These are phyloP conservation scores for Limnomonas spitsbergensis DNA, from an alignment of 139 green algal genomes.

Conservation along the genomic window DNA sequence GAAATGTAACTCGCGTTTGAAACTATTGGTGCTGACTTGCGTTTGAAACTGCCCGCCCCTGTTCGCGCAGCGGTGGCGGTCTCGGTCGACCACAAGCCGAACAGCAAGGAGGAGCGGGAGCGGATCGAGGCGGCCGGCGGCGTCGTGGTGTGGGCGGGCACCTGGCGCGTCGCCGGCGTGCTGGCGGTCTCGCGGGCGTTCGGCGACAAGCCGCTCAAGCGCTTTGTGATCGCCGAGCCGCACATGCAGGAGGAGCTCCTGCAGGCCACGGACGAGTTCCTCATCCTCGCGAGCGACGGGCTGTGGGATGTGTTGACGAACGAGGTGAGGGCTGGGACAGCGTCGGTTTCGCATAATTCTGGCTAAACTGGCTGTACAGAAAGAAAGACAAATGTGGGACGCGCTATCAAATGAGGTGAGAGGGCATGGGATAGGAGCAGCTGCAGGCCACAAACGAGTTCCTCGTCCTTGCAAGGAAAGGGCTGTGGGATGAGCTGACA, in stretches of 20 bases:
- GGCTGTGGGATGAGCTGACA: too few relatives aligned
- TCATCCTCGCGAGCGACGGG: conserved; percentile 89
- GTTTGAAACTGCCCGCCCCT: too few relatives aligned
- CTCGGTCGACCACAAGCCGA: conserved; percentile 94
- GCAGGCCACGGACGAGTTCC: conserved; percentile 54
- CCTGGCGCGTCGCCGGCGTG: conserved; percentile 92
- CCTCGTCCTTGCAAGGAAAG: too few relatives aligned
- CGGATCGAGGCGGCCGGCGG: conserved; percentile 90
- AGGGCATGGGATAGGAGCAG: not conserved
- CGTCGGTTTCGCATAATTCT: not conserved
- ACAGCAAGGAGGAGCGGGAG: conserved; percentile 79
- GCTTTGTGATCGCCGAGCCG: conserved; percentile 77
- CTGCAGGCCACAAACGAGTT: not conserved
- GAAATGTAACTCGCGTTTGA: too few relatives aligned
- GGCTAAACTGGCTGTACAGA: not conserved
- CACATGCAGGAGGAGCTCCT: conserved; percentile 75
- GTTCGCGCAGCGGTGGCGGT: conserved; percentile 58
- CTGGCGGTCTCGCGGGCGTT: conserved; percentile 93
- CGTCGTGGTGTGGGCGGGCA: conserved; percentile 89
- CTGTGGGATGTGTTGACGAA: conserved; percentile 92
- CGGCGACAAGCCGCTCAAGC: conserved; percentile 70
- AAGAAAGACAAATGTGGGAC: not conserved
- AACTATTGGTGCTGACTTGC: too few relatives aligned
- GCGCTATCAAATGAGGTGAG: not conserved
- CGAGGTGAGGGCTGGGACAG: conserved; percentile 38